These are phyloP conservation scores for Pseudogymnoascus sp. DNA, from an alignment of 2,329 filamentous ascomycete species.

Conservation along the genomic window DNA sequence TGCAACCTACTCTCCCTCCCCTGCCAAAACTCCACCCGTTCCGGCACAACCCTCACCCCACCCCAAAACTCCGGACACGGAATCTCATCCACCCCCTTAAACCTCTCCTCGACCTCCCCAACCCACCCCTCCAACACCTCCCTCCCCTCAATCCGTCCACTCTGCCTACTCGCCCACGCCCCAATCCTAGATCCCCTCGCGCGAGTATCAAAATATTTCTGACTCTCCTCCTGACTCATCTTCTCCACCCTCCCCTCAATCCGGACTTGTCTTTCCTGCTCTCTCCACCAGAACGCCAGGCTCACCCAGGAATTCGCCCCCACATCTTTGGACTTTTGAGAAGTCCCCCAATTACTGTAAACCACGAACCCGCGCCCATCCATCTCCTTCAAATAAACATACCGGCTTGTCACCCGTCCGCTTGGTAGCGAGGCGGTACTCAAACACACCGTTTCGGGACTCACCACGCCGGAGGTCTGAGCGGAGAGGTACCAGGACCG, in stretches of 20 bases:
- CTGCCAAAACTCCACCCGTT: constrained; percentile 93
- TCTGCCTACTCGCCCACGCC: constrained; percentile 91
- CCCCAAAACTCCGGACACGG: constrained; percentile 94
- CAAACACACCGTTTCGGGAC: constrained; percentile 83
- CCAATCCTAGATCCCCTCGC: constrained; percentile 78
- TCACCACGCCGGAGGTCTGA: constrained; percentile 47
- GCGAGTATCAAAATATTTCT: constrained; percentile 56
- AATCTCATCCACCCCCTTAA: constrained; percentile 68
- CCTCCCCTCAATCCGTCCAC: constrained; percentile 63
- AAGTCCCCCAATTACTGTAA: constrained; percentile 87
- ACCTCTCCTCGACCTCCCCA: constrained; percentile 64
- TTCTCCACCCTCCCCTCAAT: constrained; percentile 72
- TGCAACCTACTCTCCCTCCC: constrained; percentile 83
- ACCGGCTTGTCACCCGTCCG: constrained; percentile 73
- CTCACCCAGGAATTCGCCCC: constrained; percentile 67
- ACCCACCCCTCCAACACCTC: constrained; percentile 71
- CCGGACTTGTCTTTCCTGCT: constrained; percentile 79
- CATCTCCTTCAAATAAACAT: constrained; percentile 94
- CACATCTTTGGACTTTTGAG: constrained; percentile 59
- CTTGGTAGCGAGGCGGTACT: constrained; percentile 77
- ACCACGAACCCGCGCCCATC: constrained; percentile 77
- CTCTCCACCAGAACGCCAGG: constrained; percentile 85
- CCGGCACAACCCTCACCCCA: constrained; percentile 75
- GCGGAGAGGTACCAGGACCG: constrained; percentile 80
- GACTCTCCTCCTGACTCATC: constrained; percentile 62